A percentile compares a stretch with the other conserved stretches of the same genome.
Evolutionary conservation across 1,284 basidiomycete genomes (phyloP).

Genomic region (Ustilago xerochloae): DNA sequence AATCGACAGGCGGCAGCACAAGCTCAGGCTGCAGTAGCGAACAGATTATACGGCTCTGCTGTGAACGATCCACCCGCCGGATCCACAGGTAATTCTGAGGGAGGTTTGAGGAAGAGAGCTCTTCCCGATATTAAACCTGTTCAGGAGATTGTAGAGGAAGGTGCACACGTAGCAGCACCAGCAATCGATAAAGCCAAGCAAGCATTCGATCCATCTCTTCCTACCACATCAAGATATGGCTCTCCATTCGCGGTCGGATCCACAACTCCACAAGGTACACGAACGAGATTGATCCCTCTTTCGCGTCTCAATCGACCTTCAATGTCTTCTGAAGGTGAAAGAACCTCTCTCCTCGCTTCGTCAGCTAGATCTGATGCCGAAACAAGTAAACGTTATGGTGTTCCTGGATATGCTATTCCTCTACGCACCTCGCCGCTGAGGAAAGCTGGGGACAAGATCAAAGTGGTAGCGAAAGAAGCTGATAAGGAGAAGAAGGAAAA

Average conservation of each 20-base stretch:
- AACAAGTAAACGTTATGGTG: neutral
- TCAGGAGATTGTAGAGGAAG: no score
- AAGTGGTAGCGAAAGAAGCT: neutral
- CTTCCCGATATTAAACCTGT: no score
- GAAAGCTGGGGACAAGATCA: neutral
- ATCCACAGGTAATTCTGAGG: no score
- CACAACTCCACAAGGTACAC: neutral
- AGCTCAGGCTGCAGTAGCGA: no score
- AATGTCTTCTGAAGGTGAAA: neutral
- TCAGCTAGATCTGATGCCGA: neutral
- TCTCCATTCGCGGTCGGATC: neutral
- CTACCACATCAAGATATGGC: no score
- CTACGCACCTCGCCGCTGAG: neutral
- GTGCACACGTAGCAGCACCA: no score
- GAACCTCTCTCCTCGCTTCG: neutral
- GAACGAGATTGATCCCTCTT: neutral
- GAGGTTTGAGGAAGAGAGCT: no score
- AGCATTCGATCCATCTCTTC: no score
- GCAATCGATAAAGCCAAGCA: no score
- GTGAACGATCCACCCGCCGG: no score
- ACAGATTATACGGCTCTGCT: no score
- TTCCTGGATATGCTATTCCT: neutral
- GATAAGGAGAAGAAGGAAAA: neutral
- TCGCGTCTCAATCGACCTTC: neutral
- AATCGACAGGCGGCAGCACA: no score